phyloP scores from a whole-genome alignment of 495 filamentous ascomycete species.

The Podospora sp. region DNA sequence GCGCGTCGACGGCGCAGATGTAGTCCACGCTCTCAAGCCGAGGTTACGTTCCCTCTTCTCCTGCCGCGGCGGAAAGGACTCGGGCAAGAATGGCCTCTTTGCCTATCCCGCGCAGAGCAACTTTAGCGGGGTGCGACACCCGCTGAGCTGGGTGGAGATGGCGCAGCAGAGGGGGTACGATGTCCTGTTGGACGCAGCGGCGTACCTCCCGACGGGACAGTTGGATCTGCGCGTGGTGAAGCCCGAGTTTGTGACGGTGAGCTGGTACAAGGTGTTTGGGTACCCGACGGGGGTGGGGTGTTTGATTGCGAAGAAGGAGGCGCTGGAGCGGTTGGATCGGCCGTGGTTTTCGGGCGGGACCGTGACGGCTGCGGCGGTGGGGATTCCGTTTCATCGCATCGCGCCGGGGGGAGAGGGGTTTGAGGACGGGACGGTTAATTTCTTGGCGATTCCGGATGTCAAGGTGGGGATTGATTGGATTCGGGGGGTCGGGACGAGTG shows the following conservation, averaged over 20 bases:
- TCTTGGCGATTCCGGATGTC: slow-evolving; percentile 61
- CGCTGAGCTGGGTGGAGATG: slow-evolving; percentile 51
- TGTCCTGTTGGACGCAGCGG: slow-evolving; percentile 61
- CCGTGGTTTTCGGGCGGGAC: slow-evolving; percentile 66
- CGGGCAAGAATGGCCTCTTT: slow-evolving; percentile 45
- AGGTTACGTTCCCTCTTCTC: background rate
- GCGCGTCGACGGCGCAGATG: slow-evolving; percentile 18
- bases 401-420: slow-evolving; percentile 48
- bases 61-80: background rate
- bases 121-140: slow-evolving; percentile 61
- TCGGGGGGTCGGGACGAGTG: slow-evolving; percentile 15
- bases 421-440: slow-evolving; percentile 65
- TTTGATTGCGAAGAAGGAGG: slow-evolving; percentile 52
- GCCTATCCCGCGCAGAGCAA: slow-evolving; percentile 69
- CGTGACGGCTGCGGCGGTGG: slow-evolving; percentile 54
- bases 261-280: slow-evolving; percentile 69
- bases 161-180: slow-evolving; percentile 49
- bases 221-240: slow-evolving; percentile 54
- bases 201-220: slow-evolving; percentile 55
- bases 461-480: slow-evolving; percentile 51
- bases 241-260: slow-evolving; percentile 60
- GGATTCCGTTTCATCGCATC: slow-evolving; percentile 55
- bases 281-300: slow-evolving; percentile 63
- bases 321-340: slow-evolving; percentile 46
- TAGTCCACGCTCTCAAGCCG: slow-evolving; percentile 20